A percentile compares a stretch with the other conserved stretches of the same genome.
phyloP scores from a whole-genome alignment of 2,329 filamentous ascomycete species.

The Fusarium praegraminearum region DNA sequence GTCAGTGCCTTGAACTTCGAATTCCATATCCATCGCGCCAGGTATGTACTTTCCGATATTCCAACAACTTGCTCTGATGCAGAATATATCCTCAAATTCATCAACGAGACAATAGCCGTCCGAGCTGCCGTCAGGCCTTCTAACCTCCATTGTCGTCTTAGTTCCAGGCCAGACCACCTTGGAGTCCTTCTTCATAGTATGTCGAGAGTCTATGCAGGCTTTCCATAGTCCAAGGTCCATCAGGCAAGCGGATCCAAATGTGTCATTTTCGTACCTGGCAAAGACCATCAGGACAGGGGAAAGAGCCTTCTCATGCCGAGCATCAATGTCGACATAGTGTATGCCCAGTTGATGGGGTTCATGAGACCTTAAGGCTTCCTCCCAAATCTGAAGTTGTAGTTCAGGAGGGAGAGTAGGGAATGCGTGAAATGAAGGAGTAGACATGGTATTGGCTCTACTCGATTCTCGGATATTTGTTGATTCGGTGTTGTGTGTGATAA shows the following conservation, averaged over 20 bases:
- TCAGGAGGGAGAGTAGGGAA: neutral
- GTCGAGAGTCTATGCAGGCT: conserved; percentile 12
- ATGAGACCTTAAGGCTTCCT: neutral
- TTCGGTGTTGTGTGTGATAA: rapidly evolving
- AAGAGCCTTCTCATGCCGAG: rapidly evolving
- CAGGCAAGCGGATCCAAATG: conserved; percentile 1
- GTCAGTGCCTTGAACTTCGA: neutral
- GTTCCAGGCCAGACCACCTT: rapidly evolving
- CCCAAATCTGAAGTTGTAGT: neutral
- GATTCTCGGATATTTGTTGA: neutral
- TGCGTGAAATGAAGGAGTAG: neutral
- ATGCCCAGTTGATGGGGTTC: neutral
- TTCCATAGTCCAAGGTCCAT: conserved; percentile 10
- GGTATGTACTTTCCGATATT: neutral
- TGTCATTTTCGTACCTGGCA: no score
- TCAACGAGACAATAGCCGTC: neutral
- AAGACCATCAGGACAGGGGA: neutral
- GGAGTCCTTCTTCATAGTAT: rapidly evolving
- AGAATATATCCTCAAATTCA: conserved; percentile 1
- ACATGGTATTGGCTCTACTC: neutral
- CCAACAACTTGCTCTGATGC: neutral
- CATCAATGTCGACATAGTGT: conserved; percentile 1
- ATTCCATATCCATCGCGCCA: neutral
- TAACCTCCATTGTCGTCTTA: neutral
- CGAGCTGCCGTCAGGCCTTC: rapidly evolving